A percentile compares a stretch with the other conserved stretches of the same genome.
phyloP scores from a whole-genome alignment of 768 basidiomycete species.

The Suillus variegatus region DNA sequence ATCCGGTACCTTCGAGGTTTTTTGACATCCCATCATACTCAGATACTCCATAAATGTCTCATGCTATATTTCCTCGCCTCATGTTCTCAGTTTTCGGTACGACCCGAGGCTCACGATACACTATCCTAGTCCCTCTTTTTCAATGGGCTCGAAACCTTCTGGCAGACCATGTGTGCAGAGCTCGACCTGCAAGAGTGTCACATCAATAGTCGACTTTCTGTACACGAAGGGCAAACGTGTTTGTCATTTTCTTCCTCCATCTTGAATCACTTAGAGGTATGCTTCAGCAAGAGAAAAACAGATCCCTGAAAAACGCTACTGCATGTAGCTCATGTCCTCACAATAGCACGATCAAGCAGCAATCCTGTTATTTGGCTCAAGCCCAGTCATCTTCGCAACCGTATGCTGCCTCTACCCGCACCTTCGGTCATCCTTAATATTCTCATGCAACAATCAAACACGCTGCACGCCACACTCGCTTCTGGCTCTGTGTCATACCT shows the following conservation, averaged over 20 bases:
- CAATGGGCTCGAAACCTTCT: background rate
- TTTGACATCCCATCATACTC: too few relatives aligned
- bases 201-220: background rate
- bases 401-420: background rate
- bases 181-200: background rate
- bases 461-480: too few relatives aligned
- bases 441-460: too few relatives aligned
- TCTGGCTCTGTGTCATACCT: too few relatives aligned
- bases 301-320: background rate
- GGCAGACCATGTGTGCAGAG: background rate
- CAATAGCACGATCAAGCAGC: background rate
- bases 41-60: too few relatives aligned
- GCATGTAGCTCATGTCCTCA: background rate
- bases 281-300: background rate
- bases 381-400: background rate
- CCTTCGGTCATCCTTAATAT: background rate
- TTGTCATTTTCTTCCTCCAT: background rate
- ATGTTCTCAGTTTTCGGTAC: too few relatives aligned
- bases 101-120: too few relatives aligned
- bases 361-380: background rate
- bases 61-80: too few relatives aligned
- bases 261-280: background rate
- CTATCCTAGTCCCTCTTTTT: too few relatives aligned
- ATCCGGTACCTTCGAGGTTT: too few relatives aligned
- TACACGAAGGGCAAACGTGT: background rate